These are phyloP conservation scores for Chytridiales sp. DNA, from an alignment of 371 early-diverging fungal species.

Conservation along the genomic window DNA sequence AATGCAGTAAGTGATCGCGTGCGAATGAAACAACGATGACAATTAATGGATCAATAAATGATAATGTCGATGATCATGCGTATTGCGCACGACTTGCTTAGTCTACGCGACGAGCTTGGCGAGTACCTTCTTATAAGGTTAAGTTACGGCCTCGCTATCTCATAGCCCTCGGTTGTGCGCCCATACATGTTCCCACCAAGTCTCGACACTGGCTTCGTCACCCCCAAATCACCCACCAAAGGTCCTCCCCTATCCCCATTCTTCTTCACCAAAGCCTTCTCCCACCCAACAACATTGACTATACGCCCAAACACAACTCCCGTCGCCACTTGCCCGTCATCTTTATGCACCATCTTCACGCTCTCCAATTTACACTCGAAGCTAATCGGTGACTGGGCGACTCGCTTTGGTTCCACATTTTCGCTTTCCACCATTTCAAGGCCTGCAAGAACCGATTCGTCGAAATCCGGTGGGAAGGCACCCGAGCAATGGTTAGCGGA, in stretches of 20 bases:
- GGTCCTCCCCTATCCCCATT: no score
- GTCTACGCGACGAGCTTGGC: no score
- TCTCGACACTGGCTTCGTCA: constrained; percentile 29
- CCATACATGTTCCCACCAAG: constrained; percentile 41
- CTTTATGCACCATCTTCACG: background rate
- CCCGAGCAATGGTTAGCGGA: constrained; percentile 39
- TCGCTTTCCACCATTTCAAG: constrained; percentile 30
- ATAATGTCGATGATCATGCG: no score
- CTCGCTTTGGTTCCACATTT: constrained; percentile 30
- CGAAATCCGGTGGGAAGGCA: constrained; percentile 26
- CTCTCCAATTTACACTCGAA: constrained; percentile 40
- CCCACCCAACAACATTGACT: constrained; percentile 27
- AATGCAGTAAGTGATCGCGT: no score
- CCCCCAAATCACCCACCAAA: constrained; percentile 19
- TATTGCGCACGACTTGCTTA: no score
- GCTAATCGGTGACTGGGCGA: constrained; percentile 27
- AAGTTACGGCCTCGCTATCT: constrained; percentile 27
- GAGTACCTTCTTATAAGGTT: no score
- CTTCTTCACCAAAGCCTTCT: constrained; percentile 28
- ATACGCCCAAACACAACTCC: constrained; percentile 40
- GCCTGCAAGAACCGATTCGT: constrained; percentile 30
- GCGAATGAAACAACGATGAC: no score
- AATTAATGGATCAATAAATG: no score
- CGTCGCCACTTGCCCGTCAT: constrained; percentile 20
- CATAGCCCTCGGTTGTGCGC: constrained; percentile 29